These are phyloP conservation scores for Rubia tinctorum DNA, from an alignment of 305 asterid genomes.

Conservation along the genomic window DNA sequence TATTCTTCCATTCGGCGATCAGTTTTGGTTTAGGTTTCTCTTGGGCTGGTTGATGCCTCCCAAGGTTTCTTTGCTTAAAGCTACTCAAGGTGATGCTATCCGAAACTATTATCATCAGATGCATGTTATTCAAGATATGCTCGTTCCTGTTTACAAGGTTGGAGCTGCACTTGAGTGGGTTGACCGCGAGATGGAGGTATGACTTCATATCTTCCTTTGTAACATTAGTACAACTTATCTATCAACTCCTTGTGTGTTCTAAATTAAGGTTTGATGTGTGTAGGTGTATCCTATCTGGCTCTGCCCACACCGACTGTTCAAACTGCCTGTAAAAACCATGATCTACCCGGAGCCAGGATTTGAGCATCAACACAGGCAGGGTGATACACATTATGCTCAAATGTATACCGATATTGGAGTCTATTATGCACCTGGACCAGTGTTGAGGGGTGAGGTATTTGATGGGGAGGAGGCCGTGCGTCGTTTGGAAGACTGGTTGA, in stretches of 20 bases:
- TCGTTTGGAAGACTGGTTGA: constrained; percentile 77
- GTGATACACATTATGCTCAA: constrained; percentile 80
- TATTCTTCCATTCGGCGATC: constrained; percentile 93
- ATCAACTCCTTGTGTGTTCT: background rate
- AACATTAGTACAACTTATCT: background rate
- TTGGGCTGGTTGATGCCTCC: constrained; percentile 98
- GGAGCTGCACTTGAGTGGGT: constrained; percentile 94
- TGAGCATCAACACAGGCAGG: constrained; percentile 78
- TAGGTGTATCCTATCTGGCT: constrained; percentile 95
- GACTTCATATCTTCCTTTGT: background rate
- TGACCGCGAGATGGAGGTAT: constrained; percentile 93
- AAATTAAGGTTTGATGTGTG: constrained; percentile 23
- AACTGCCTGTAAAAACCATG: constrained; percentile 80
- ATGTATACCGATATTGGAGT: constrained; percentile 94
- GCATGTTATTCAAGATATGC: constrained; percentile 98
- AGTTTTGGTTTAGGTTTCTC: constrained; percentile 85
- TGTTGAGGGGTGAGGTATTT: constrained; percentile 79
- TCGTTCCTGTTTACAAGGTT: constrained; percentile 88
- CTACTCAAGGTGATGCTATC: constrained; percentile 87
- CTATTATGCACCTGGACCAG: constrained; percentile 91
- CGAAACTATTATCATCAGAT: constrained; percentile 89
- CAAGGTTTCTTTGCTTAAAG: constrained; percentile 89
- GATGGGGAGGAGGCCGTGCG: constrained; percentile 91
- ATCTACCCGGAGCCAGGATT: constrained; percentile 91
- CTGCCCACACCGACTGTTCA: constrained; percentile 85